Conservation (phyloP, 306 rosid species). For the Citrullus colocynthis region DNA sequence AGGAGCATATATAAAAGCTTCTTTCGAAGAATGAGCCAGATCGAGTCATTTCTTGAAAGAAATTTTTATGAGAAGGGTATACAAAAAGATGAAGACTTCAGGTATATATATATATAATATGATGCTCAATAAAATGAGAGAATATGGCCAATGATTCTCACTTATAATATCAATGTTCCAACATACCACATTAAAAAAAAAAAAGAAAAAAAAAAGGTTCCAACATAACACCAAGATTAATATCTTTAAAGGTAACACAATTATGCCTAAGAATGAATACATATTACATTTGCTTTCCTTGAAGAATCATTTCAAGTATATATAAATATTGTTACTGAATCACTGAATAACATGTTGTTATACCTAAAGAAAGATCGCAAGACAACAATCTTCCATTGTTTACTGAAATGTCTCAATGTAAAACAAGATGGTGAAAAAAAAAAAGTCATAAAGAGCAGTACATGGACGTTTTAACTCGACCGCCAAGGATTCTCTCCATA, state of each 20-base stretch:
- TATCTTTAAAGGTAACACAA: not conserved
- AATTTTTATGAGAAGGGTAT: too few species aligned
- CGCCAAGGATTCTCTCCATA: slow-evolving; percentile 81
- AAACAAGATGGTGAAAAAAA: not conserved
- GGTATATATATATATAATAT: not conserved
- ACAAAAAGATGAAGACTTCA: too few species aligned
- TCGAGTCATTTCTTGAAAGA: too few species aligned
- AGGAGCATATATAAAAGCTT: not conserved
- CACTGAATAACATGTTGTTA: not conserved
- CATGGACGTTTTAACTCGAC: slow-evolving; percentile 14
- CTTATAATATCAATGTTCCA: not conserved
- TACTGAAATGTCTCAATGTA: not conserved
- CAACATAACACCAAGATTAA: not conserved
- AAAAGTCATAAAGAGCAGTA: not conserved
- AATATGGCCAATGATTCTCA: not conserved
- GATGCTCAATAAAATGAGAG: not conserved
- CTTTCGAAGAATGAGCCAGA: too few species aligned
- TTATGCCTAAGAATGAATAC: not conserved
- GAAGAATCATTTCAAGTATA: not conserved
- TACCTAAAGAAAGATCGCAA: not conserved
- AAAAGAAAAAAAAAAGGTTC: too few species aligned
- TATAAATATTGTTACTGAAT: not conserved
- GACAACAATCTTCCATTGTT: not conserved
- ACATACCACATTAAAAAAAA: too few species aligned
- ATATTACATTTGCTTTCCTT: not conserved